Evolutionary conservation across 495 filamentous ascomycete species (phyloP).

Genomic region (Hypoxylon lienhwacheense): DNA sequence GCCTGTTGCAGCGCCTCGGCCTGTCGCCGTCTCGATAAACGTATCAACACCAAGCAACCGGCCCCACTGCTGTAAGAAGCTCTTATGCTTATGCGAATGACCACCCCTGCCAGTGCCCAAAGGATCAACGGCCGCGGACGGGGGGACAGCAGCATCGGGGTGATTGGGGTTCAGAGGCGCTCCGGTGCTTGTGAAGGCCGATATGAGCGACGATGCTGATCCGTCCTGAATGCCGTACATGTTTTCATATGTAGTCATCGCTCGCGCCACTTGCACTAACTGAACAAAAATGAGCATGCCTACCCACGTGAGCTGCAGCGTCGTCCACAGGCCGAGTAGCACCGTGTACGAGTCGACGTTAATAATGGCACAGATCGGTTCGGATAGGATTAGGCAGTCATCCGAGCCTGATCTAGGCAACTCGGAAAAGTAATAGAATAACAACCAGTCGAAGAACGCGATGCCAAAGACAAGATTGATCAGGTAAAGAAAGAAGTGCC

Average conservation of each 20-base stretch:
- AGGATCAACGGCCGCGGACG: constrained; percentile 44
- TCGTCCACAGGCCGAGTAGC: constrained; percentile 73
- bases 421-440: constrained; percentile 47
- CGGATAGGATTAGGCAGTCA: constrained; percentile 75
- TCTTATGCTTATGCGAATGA: constrained; percentile 54
- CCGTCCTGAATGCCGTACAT: constrained; percentile 72
- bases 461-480: constrained; percentile 75
- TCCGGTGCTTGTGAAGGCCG: constrained; percentile 76
- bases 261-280: constrained; percentile 83
- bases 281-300: constrained; percentile 94
- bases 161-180: constrained; percentile 63
- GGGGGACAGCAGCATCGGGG: constrained; percentile 40
- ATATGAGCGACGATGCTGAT: constrained; percentile 65
- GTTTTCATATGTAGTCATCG: constrained; percentile 93
- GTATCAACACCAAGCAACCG: constrained; percentile 86
- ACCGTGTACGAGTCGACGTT: constrained; percentile 83
- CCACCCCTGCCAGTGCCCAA: constrained; percentile 50
- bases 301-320: constrained; percentile 87
- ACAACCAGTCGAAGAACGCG: constrained; percentile 56
- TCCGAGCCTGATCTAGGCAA: constrained; percentile 37
- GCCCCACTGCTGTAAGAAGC: constrained; percentile 77
- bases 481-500: constrained; percentile 92
- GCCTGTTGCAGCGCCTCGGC: constrained; percentile 54
- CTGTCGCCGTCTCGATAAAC: constrained; percentile 78
- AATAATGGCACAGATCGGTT: constrained; percentile 69